Base-by-base conservation (phyloP, 176 grass and related monocot species). In the Eragrostis curvula region DNA sequence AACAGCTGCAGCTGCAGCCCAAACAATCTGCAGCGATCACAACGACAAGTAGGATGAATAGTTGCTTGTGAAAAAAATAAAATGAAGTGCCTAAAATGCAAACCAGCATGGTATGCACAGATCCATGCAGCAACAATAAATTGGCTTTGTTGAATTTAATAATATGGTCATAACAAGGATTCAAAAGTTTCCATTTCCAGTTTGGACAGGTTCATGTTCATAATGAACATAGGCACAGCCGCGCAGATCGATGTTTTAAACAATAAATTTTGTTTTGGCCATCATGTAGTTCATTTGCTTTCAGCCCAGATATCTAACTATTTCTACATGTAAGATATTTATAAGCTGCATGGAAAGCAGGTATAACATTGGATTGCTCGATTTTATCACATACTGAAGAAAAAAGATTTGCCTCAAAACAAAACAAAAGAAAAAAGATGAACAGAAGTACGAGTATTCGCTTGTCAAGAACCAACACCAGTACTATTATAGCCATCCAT, bases 311-410 rank as follows among this genome's bases (percentile, higher is more conserved):
- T 83, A 78, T 79, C 53, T 42, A 63, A 44, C 77, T 70, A 75
- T 61, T 80, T 84, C 43, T 64, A 13, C 21, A 64, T 70, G 63
- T 44, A 58, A 75, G 63, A 43, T 68, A 48, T 66, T 64, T 27
- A 50, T 68, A 17, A 84, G 23, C 29, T 61, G 58, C 30, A 73
- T 49, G 12, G 13, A 65, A 74, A 59, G 59, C 42, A 52, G 9
- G 44, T 45, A 62, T 24, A 47, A 77, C 29, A 9, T 28, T 17
- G 16, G 40, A 58, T 45, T 61, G 58, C 12, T 49, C 50, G 23
- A 66, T 17, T 74, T 74, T 36, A 79, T 79, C 75, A 77, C 69
- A 82, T 41, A 10, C 50, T 81, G 24, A 77, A 82, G 53, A 71
- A 70, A 43, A 36, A 36, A 36, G 32, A 4, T 36, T 36, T 36